Base-by-base conservation (phyloP, 2,329 filamentous ascomycete genomes). In the Aspergillus felis region DNA sequence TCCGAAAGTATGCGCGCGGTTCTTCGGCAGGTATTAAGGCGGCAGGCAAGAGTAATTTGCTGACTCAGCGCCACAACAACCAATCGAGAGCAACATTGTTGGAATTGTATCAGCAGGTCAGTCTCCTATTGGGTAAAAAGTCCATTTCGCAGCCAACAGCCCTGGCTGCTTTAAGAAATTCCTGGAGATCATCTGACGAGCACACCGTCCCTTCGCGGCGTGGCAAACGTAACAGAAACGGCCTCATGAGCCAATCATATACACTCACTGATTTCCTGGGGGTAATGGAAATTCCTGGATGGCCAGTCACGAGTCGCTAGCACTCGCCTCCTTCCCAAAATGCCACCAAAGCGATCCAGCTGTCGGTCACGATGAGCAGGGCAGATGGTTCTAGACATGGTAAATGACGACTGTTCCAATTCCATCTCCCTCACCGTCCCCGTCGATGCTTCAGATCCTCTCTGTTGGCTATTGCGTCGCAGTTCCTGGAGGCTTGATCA, bases 201-300 rank as follows among this genome's bases (percentile, higher is more conserved):
- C 51, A 27, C 56, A 47, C 50, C 51, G 57, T 58, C 64, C 63
- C 54, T 64, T 38, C 29, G 32, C 35, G 56, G 49, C 54, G 60
- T 63, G 60, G 60, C 64, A 54, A 64, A 74, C 72, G 72, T 75
- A 75, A 75, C 60, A 71, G 68, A 74, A 75, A 74, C 64, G 55
- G 42, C n/a, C 14, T 4, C 1, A 1, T 2, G 22, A 51, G 46
- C 72, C 72, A 76, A 74, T 74, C 49, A 64, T 28, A 52, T 17
- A 38, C 53, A 52, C 56, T 38, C 38, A 48, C 52, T 55, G 49
- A 61, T 72, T 72, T 71, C 58, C 61, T 66, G 65, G 59, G 65
- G 61, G 64, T 66, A 67, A 67, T 66, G 59, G 56, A 66, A 67
- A 65, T 55, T 59, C 46, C 51, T 57, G 42, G 53, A 24, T 47